These are phyloP conservation scores for Apiospora kogelbergensis DNA, from an alignment of 2,329 filamentous ascomycete species.

Conservation along the genomic window DNA sequence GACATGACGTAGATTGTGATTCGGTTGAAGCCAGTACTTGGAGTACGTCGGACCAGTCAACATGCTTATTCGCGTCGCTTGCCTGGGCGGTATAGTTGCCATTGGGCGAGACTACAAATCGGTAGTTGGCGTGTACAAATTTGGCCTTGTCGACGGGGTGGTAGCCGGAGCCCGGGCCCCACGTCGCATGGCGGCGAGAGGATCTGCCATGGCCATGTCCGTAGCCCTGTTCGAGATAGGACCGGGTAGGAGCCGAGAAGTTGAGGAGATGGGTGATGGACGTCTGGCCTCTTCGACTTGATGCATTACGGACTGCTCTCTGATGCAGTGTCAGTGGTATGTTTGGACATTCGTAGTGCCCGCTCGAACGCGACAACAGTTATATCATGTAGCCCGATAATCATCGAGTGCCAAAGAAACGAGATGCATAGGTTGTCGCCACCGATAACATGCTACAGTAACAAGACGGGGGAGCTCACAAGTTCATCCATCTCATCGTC, in stretches of 20 bases:
- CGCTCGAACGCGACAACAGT: background rate
- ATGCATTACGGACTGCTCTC: constrained; percentile 55
- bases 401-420: background rate
- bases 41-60: constrained; percentile 88
- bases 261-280: constrained; percentile 97
- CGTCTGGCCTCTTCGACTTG: constrained; percentile 84
- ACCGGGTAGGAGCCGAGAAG: constrained; percentile 77
- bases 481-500: constrained; percentile 89
- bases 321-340: constrained; percentile 14
- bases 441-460: constrained; percentile 9
- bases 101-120: constrained; percentile 87
- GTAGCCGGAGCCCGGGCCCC: constrained; percentile 85
- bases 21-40: constrained; percentile 89
- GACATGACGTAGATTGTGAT: constrained; percentile 85
- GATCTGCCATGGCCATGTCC: constrained; percentile 47
- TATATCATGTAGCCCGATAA: background rate
- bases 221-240: constrained; percentile 55
- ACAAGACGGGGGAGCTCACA: constrained; percentile 35
- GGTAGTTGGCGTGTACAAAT: constrained; percentile 94
- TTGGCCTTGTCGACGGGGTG: constrained; percentile 89
- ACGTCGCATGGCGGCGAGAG: constrained; percentile 71
- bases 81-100: constrained; percentile 79
- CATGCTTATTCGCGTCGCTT: constrained; percentile 80
- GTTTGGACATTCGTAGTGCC: background rate
- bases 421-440: constrained; percentile 13